phyloP scores from a whole-genome alignment of 768 basidiomycete genomes.

The Russula earlei region DNA sequence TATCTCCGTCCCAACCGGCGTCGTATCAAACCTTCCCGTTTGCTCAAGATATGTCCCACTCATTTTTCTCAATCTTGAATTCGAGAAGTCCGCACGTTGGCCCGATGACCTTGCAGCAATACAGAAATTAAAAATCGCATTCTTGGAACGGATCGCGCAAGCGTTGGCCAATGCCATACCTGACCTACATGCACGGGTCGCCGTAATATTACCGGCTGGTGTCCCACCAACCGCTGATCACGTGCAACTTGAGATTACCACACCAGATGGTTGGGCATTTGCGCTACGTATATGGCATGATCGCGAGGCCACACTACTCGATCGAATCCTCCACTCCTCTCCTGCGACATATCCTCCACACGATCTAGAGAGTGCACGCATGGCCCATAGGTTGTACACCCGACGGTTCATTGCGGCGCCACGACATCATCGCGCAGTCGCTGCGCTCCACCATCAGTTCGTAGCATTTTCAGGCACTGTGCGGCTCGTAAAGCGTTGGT shows the following conservation, averaged over 20 bases:
- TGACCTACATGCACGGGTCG: constrained; percentile 49
- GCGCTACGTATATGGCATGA: constrained; percentile 78
- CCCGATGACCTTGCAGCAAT: constrained; percentile 89
- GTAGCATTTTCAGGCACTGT: constrained; percentile 77
- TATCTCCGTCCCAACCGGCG: constrained; percentile 50
- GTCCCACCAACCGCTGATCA: constrained; percentile 57
- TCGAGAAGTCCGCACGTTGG: constrained; percentile 90
- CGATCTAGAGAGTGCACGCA: constrained; percentile 46
- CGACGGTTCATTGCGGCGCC: constrained; percentile 75
- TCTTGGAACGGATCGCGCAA: constrained; percentile 73
- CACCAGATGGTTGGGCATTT: constrained; percentile 83
- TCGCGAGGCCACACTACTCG: constrained; percentile 70
- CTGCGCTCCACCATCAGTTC: constrained; percentile 69
- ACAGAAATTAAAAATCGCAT: constrained; percentile 89
- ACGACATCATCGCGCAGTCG: constrained; percentile 75
- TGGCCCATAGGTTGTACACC: constrained; percentile 50
- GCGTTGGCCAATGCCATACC: constrained; percentile 44
- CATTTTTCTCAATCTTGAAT: constrained; percentile 74
- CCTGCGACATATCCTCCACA: constrained; percentile 26
- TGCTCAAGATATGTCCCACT: constrained; percentile 58
- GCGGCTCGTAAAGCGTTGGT: constrained; percentile 86
- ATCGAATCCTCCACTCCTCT: constrained; percentile 50
- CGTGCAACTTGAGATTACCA: constrained; percentile 65
- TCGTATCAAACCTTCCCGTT: constrained; percentile 41
- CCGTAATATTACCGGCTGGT: constrained; percentile 40